Evolutionary conservation across 192 early-diverging fungal species (phyloP).

Genomic region (Coemansia sp.): DNA sequence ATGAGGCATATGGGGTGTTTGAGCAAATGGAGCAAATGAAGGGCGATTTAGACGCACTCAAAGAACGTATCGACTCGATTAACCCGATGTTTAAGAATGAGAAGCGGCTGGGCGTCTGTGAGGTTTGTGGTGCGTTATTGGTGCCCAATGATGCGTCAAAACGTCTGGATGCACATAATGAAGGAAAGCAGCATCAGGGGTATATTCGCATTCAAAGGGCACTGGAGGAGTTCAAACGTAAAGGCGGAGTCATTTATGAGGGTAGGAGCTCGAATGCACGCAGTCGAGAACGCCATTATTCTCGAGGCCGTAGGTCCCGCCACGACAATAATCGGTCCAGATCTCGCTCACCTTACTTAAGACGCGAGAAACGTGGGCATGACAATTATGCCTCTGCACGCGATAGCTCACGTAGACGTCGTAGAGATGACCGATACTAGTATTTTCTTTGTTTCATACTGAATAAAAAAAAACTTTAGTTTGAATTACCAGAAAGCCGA

Average conservation of each 20-base stretch:
- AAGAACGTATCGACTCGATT: slow-evolving; percentile 54
- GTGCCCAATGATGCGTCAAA: slow-evolving; percentile 82
- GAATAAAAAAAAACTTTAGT: too few species aligned
- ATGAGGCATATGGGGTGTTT: slow-evolving; percentile 66
- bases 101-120: slow-evolving; percentile 75
- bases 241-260: too few species aligned
- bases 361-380: slow-evolving; percentile 13
- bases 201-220: slow-evolving; percentile 76
- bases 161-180: slow-evolving; percentile 74
- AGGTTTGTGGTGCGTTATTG: slow-evolving; percentile 80
- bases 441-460: neutral
- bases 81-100: slow-evolving; percentile 70
- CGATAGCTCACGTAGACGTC: slow-evolving; percentile 25
- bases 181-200: slow-evolving; percentile 83
- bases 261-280: neutral
- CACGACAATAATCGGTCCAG: slow-evolving; percentile 10
- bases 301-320: slow-evolving; percentile 19
- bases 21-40: slow-evolving; percentile 67
- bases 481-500: slow-evolving; percentile 1
- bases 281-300: slow-evolving; percentile 12
- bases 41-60: slow-evolving; percentile 58
- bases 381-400: slow-evolving; percentile 13
- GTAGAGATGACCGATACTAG: slow-evolving; percentile 27
- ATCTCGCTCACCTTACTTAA: slow-evolving; percentile 20
- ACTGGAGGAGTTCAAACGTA: slow-evolving; percentile 61